These are phyloP conservation scores for Penicillium sp. DNA, from an alignment of 2,329 filamentous ascomycete genomes.

Conservation along the genomic window DNA sequence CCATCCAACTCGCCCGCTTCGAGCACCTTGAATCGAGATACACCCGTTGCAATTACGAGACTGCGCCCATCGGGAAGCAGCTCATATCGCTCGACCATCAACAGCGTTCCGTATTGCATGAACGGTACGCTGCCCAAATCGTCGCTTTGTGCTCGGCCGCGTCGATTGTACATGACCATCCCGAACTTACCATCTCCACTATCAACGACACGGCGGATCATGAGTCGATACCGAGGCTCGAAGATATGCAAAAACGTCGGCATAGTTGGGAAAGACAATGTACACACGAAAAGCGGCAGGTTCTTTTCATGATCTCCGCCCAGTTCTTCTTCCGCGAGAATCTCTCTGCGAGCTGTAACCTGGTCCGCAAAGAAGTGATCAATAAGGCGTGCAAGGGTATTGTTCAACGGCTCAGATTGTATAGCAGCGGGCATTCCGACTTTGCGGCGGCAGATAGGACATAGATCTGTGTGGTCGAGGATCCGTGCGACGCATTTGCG, in stretches of 20 bases:
- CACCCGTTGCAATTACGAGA: constrained; percentile 72
- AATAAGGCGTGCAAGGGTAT: constrained; percentile 62
- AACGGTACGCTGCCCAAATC: constrained; percentile 57
- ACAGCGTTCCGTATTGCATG: constrained; percentile 71
- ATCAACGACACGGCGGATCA: constrained; percentile 76
- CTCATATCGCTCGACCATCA: constrained; percentile 72
- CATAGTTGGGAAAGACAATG: constrained; percentile 76
- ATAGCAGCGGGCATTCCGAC: constrained; percentile 56
- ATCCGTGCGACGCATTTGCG: constrained; percentile 73
- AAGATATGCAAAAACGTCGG: constrained; percentile 89
- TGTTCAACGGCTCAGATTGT: constrained; percentile 57
- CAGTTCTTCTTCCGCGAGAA: constrained; percentile 58
- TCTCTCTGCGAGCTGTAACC: constrained; percentile 56
- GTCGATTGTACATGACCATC: constrained; percentile 71
- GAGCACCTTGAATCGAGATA: constrained; percentile 72
- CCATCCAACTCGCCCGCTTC: constrained; percentile 66
- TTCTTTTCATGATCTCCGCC: constrained; percentile 56
- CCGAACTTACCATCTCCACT: constrained; percentile 71
- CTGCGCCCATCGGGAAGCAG: constrained; percentile 77
- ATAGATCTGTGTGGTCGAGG: constrained; percentile 73
- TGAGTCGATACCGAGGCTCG: constrained; percentile 85
- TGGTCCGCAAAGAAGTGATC: constrained; percentile 68
- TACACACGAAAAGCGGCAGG: constrained; percentile 76
- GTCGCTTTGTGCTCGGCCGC: constrained; percentile 52
- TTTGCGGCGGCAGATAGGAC: constrained; percentile 73